Base-by-base conservation (phyloP, 2,329 filamentous ascomycete species). In the Phaeosphaeriaceae sp. region DNA sequence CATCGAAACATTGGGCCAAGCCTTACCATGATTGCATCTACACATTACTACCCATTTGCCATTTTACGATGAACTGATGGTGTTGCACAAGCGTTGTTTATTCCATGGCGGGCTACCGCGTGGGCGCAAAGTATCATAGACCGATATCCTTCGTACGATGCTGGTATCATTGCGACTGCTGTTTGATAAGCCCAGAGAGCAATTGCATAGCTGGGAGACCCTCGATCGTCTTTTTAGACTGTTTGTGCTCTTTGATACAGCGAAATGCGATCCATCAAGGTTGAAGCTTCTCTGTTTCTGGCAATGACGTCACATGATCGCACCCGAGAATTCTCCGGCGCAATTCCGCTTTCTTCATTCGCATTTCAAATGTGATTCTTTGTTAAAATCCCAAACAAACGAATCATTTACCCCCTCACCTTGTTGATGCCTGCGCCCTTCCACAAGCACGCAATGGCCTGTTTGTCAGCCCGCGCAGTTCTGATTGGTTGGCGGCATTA, bases 401-500 rank as follows among this genome's bases (percentile, higher is more conserved):
- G 11, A 36, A 36, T 15, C 13, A n/a, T n/a, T 13, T 15, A 7
- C 13, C 31, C 31, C 13, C 31, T 7, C 31, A 36, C 31, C 13
- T 36, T 36, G 31, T 36, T 11, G 13, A 36, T 36, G 31, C 31
- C 13, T 15, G 31, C 25, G 48, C 47, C 20, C 31, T 57, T 0
- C 22, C 15, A 31, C 24, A 15, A 67, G 62, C 68, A 71, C 69
- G 68, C 61, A 69, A 75, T 74, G 6, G 2, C 6, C 7, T 55
- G 70, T 70, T 73, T 71, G 71, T 75, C 65, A 71, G 67, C 69
- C 36, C 20, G 36, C 15, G 2, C 1, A 1, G 11, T 20, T 50
- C 17, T 65, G 50, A 68, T 71, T 69, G 66, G 65, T 44, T 41
- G 53, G 11, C 36, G 10, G 33, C 22, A 70, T 74, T 73, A 70